These are phyloP conservation scores for Hymenoscyphus salicellus DNA, from an alignment of 2,329 filamentous ascomycete species.

Conservation along the genomic window DNA sequence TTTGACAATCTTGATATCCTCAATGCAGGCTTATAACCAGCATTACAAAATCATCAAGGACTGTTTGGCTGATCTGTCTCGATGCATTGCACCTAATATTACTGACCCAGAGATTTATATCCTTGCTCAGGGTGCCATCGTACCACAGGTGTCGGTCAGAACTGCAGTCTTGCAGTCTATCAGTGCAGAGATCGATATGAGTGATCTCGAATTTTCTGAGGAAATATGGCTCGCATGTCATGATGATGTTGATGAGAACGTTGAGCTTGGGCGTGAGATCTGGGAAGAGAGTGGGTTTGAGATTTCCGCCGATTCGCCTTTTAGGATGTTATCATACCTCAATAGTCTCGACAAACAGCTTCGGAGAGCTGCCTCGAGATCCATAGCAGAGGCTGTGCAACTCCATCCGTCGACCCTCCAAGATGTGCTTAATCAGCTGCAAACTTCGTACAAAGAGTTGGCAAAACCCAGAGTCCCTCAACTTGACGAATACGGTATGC, in stretches of 20 bases:
- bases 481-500: slow-evolving; percentile 92
- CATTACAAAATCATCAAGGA: slow-evolving; percentile 96
- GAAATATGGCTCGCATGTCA: slow-evolving; percentile 94
- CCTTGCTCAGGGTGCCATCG: slow-evolving; percentile 75
- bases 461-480: slow-evolving; percentile 80
- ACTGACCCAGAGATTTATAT: slow-evolving; percentile 67
- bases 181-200: slow-evolving; percentile 87
- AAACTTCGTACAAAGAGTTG: slow-evolving; percentile 70
- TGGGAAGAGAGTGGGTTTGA: slow-evolving; percentile 91
- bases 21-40: slow-evolving; percentile 85
- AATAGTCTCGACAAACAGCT: slow-evolving; percentile 77
- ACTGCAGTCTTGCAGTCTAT: slow-evolving; percentile 85
- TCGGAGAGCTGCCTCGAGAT: slow-evolving; percentile 76
- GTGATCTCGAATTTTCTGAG: slow-evolving; percentile 78
- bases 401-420: slow-evolving; percentile 58
- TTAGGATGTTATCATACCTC: slow-evolving; percentile 72
- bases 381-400: slow-evolving; percentile 71
- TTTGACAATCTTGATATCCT: slow-evolving; percentile 66
- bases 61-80: slow-evolving; percentile 80
- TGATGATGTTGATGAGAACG: slow-evolving; percentile 85
- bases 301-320: slow-evolving; percentile 61
- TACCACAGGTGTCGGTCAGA: slow-evolving; percentile 75
- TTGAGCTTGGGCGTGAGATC: slow-evolving; percentile 77
- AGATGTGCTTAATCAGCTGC: slow-evolving; percentile 61
- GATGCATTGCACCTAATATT: slow-evolving; percentile 81